phyloP scores from a whole-genome alignment of 2,329 filamentous ascomycete genomes.

The Stemphylium beticola region DNA sequence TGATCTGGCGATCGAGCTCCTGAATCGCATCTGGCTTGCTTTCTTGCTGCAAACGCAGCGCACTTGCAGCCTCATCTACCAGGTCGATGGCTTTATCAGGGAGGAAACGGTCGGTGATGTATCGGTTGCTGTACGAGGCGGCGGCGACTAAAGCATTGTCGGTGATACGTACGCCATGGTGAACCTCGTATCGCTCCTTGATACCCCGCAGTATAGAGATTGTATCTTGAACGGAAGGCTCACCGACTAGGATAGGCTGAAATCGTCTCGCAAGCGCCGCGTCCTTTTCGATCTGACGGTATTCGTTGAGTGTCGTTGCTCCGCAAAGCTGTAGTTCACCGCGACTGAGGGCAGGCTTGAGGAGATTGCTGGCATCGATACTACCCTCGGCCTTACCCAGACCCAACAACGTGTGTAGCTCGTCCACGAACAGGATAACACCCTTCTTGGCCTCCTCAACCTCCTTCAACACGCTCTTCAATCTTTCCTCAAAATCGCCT shows the following conservation, averaged over 20 bases:
- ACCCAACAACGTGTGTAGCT: constrained; percentile 88
- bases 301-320: constrained; percentile 91
- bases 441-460: constrained; percentile 87
- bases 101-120: constrained; percentile 93
- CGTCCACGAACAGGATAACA: constrained; percentile 94
- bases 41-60: constrained; percentile 89
- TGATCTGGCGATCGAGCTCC: constrained; percentile 89
- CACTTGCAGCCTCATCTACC: constrained; percentile 93
- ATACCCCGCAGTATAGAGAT: constrained; percentile 95
- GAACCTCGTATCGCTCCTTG: constrained; percentile 96
- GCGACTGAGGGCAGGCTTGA: constrained; percentile 91
- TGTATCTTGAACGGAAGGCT: constrained; percentile 88
- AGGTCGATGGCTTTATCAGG: constrained; percentile 97
- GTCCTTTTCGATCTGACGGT: constrained; percentile 93
- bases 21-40: constrained; percentile 96
- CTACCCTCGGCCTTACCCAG: constrained; percentile 95
- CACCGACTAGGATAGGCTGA: constrained; percentile 91
- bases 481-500: constrained; percentile 92
- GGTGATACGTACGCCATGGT: constrained; percentile 94
- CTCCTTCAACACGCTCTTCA: constrained; percentile 90
- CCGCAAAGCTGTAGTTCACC: constrained; percentile 95
- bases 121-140: constrained; percentile 90
- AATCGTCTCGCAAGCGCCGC: constrained; percentile 90
- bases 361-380: constrained; percentile 92
- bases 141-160: constrained; percentile 91